Base-by-base conservation (phyloP, 2,329 filamentous ascomycete species). In the Neocatenulostroma microsporum region DNA sequence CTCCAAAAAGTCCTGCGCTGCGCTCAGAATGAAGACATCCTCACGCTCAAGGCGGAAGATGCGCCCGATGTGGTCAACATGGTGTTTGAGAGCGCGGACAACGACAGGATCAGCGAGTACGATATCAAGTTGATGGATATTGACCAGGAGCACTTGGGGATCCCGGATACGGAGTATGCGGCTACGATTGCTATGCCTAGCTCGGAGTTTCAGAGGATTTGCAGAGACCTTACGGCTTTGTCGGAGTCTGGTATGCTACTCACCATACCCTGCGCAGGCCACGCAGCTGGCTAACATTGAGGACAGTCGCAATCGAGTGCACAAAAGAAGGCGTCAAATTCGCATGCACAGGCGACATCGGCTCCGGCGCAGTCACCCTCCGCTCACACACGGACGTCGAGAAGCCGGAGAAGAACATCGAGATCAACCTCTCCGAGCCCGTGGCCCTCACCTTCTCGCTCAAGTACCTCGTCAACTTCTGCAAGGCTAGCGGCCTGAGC, bases 101-200 rank as follows among this genome's bases (percentile, higher is more conserved):
- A 78, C 56, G 91, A 98, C 66, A 77, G 91, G 50, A 77, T 98
- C 60, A 94, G 85, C 76, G 93, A 98, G 73, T 98, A 98, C 64
- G 91, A 98, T 66, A 84, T 98, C 67, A 98, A 98, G 76, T 80
- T 98, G 62, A 98, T 98, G 91, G 91, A 98, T 63, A 98, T 98
- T 64, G 91, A 98, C 68, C 93, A 98, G 71, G 91, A 98, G 74
- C 91, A 98, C 65, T 71, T 98, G 66, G 91, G 91, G 46, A 98
- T 98, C 54, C 91, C 91, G 12, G 89, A 98, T 56, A 98, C 93
- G n/a, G 91, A 98, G 58, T 98, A 98, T 60, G 83, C 87, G 25
- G 84, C 91, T 31, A 91, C 84, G 13, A 84, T 98, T 48, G 72
- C 76, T 37, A 87, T 98, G 85, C 89, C 91, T 11, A 78, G 84